A percentile compares a stretch with the other conserved stretches of the same genome.
Evolutionary conservation across 345 rosid species (phyloP).

Genomic region (Acer campestre): DNA sequence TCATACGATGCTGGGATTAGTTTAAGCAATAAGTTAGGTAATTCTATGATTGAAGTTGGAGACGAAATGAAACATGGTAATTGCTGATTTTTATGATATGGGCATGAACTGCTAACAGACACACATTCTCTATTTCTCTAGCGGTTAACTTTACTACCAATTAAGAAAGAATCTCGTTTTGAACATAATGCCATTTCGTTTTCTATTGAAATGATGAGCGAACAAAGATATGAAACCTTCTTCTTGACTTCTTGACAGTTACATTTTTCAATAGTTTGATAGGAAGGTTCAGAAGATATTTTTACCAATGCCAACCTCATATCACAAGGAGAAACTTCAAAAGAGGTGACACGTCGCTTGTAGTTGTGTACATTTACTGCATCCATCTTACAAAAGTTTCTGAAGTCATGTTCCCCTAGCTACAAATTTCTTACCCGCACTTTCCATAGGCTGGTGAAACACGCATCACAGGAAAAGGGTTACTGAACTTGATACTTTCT

Average conservation of each 20-base stretch:
- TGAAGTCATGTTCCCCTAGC: slow-evolving; percentile 92
- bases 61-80: background rate
- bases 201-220: background rate
- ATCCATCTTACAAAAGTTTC: slow-evolving; percentile 97
- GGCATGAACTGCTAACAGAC: too few species aligned
- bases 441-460: slow-evolving; percentile 70
- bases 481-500: slow-evolving; percentile 12
- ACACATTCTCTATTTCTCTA: background rate
- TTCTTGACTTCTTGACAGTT: too few species aligned
- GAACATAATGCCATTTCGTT: background rate
- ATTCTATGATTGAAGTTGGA: background rate
- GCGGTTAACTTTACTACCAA: background rate
- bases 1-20: slow-evolving; percentile 70
- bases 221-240: background rate
- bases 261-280: background rate
- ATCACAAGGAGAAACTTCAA: slow-evolving; percentile 64
- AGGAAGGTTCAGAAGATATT: slow-evolving; percentile 13
- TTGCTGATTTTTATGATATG: background rate
- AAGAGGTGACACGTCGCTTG: slow-evolving; percentile 59
- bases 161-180: background rate
- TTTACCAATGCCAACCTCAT: slow-evolving; percentile 55
- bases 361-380: slow-evolving; percentile 84
- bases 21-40: slow-evolving; percentile 4
- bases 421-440: slow-evolving; percentile 76
- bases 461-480: slow-evolving; percentile 19